Conservation (phyloP, 108 stramenopile species). For the Skeletonema costatum region DNA sequence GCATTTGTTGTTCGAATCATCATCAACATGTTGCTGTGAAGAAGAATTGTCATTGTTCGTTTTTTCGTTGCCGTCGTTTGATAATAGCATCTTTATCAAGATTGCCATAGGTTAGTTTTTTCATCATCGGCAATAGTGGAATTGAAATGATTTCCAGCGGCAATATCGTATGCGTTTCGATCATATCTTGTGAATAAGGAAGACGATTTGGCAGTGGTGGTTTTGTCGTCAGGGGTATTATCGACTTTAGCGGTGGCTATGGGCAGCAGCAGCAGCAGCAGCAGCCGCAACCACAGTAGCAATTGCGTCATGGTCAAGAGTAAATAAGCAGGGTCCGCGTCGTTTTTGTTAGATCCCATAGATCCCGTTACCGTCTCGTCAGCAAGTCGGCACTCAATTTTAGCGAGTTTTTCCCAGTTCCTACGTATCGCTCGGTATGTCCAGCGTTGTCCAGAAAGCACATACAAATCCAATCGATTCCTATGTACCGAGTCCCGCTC, state of each 20-base stretch:
- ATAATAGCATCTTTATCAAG: neutral
- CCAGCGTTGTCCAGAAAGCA: too few species aligned
- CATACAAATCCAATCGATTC: too few species aligned
- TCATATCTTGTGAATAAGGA: neutral
- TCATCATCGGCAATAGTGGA: neutral
- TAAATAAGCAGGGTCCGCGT: too few species aligned
- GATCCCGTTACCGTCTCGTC: too few species aligned
- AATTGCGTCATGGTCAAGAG: neutral
- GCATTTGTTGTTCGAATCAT: slow-evolving; percentile 44
- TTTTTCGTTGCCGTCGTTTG: neutral
- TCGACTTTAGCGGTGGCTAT: neutral
- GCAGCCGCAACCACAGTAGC: neutral
- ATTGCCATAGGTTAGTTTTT: neutral
- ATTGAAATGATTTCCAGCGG: neutral
- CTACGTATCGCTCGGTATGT: too few species aligned
- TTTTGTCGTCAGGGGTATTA: neutral
- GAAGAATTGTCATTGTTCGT: neutral
- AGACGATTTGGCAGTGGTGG: neutral
- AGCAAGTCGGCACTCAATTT: too few species aligned
- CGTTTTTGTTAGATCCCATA: too few species aligned
- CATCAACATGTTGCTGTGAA: neutral
- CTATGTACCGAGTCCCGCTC: too few species aligned
- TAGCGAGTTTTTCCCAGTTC: too few species aligned
- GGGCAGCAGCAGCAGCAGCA: neutral
- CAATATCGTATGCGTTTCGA: neutral